Base-by-base conservation (phyloP, 169 alveolate genomes). In the Plasmodium chabaudi region DNA sequence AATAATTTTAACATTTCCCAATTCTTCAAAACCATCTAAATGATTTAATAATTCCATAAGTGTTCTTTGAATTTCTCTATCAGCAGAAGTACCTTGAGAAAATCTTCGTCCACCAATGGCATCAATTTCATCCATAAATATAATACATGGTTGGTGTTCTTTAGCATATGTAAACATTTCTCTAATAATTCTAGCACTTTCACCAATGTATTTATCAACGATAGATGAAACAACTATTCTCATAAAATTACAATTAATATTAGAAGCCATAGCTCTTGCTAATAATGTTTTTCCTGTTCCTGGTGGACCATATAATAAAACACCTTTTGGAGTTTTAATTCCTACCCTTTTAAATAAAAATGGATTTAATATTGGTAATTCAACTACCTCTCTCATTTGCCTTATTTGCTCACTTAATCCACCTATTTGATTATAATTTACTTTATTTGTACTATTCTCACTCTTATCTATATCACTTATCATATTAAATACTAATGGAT, bases 221-320 rank as follows among this genome's bases (percentile, higher is more conserved):
- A 98, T 98, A 59, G 99, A 99, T 9, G 99, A 97, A 1, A 99
- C 99, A 2, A 98, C 99, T n/a, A 99, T 99, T 92, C 98, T 96
- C 95, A 98, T 92, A 94, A 99, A 99, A 91, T 96, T 97, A 72
- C 99, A 98, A 77, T 97, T 99, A 94, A 98, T 97, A 88, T 98
- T 98, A 88, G 98, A 96, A 5, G 99, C 99, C 95, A 98, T 95
- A 17, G 99, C 99, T 93, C 99, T 94, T 5, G 99, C 99, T 55
- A 98, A 92, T 9, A 98, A 94, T 17, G 99, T 99, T 93, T 99
- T 98, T 6, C 99, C 99, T 15, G 99, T 99, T 15, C 99, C 99
- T 39, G 99, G 99, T 19, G 99, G 99, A 2, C 99, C 99, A 87
- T 99, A 99, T 87, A 99, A 95, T 44, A 99, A 95, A 5, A 96